These are phyloP conservation scores for Globisporangium heterothallicum DNA, from an alignment of 352 stramenopile species.

Conservation along the genomic window DNA sequence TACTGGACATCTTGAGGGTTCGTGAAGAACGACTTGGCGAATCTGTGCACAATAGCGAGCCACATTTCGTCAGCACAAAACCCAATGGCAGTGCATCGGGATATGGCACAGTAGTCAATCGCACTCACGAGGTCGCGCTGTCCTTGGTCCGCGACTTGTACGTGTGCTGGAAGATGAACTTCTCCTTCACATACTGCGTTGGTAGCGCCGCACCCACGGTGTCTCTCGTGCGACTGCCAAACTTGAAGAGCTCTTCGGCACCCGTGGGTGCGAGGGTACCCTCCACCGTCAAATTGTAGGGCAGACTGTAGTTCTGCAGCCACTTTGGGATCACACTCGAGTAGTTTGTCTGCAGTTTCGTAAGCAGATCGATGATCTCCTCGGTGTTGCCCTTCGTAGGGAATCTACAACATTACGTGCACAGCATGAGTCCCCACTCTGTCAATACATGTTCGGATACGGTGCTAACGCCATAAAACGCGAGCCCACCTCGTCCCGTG, in stretches of 20 bases:
- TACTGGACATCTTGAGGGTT: slow-evolving; percentile 40
- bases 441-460: too few relatives aligned
- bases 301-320: slow-evolving; percentile 51
- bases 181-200: slow-evolving; percentile 20
- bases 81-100: too few relatives aligned
- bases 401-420: slow-evolving; percentile 25
- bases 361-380: slow-evolving; percentile 37
- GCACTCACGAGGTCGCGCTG: slow-evolving; percentile 47
- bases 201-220: slow-evolving; percentile 11
- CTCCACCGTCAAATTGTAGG: slow-evolving; percentile 45
- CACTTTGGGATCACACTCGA: slow-evolving; percentile 32
- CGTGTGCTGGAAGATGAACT: slow-evolving; percentile 53
- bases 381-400: slow-evolving; percentile 44
- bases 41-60: slow-evolving; percentile 33
- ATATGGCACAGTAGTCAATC: neutral
- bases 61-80: too few relatives aligned
- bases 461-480: neutral
- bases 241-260: slow-evolving; percentile 28
- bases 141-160: slow-evolving; percentile 50
- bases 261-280: slow-evolving; percentile 33
- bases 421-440: neutral
- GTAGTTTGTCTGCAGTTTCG: slow-evolving; percentile 37
- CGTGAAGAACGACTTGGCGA: slow-evolving; percentile 43
- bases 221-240: slow-evolving; percentile 29
- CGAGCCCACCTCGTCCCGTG: slow-evolving; percentile 39